Percentiles rank a stretch among this genome's conserved stretches.
phyloP scores from a whole-genome alignment of 139 green algal genomes.

The Chlorella sp. region DNA sequence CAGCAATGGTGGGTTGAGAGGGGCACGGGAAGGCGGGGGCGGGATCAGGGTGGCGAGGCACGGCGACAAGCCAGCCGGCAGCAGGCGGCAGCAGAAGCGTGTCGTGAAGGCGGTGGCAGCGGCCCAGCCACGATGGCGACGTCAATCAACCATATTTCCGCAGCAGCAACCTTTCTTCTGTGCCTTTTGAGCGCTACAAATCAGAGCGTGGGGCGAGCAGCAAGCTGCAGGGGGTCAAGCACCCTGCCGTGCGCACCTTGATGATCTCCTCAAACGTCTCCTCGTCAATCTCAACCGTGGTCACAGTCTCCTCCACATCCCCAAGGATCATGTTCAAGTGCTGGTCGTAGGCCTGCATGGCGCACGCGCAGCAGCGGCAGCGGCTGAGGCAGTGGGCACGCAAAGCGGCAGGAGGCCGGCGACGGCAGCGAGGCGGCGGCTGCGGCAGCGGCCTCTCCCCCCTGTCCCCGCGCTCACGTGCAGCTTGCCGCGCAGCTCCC shows the following conservation, averaged over 20 bases:
- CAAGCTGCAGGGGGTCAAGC: background rate
- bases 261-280: constrained; percentile 99
- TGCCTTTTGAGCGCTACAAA: no score
- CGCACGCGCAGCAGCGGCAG: background rate
- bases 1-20: background rate
- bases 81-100: no score
- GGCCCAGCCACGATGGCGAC: background rate
- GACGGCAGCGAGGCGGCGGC: background rate
- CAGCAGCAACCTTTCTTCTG: no score
- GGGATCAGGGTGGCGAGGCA: no score
- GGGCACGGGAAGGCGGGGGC: no score
- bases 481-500: constrained; percentile 94
- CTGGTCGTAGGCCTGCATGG: constrained; percentile 99
- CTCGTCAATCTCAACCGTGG: constrained; percentile 96
- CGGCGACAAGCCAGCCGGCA: no score
- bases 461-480: constrained; percentile 75
- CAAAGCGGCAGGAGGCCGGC: background rate
- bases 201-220: background rate
- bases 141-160: background rate
- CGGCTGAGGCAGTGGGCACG: background rate
- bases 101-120: no score
- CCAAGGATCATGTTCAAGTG: constrained; percentile 99
- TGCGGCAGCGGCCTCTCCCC: background rate
- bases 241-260: constrained; percentile 67
- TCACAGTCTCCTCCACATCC: constrained; percentile 98